phyloP scores from a whole-genome alignment of 164 flowering plant genomes.

The Pachysandra terminalis region DNA sequence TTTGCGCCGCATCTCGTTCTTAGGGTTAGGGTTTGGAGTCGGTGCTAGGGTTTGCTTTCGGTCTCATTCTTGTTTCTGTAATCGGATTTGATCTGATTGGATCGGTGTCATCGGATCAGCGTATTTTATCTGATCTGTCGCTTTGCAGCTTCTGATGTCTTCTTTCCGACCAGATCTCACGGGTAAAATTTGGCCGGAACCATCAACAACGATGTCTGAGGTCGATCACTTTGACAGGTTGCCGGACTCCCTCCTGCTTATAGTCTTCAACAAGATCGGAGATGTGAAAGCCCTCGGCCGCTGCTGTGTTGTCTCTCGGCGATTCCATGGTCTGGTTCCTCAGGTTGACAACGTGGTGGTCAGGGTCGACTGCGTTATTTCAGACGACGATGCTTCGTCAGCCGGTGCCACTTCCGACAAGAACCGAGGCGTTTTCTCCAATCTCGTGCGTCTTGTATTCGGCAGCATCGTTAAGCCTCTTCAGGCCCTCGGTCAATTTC shows the following conservation, averaged over 20 bases:
- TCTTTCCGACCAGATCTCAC: constrained; percentile 38
- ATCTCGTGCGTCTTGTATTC: too few relatives aligned
- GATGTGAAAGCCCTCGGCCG: constrained; percentile 36
- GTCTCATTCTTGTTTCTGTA: not conserved
- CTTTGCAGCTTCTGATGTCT: not conserved
- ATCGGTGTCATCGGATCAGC: too few relatives aligned
- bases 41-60: not conserved
- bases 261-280: constrained; percentile 76
- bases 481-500: too few relatives aligned
- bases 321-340: constrained; percentile 10
- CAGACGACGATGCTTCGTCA: not conserved
- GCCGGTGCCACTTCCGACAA: too few relatives aligned
- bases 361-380: constrained; percentile 11
- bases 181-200: constrained; percentile 36
- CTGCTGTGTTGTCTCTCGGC: constrained; percentile 2
- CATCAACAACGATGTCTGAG: constrained; percentile 3
- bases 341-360: constrained; percentile 12
- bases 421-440: too few relatives aligned
- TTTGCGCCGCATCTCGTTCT: not conserved
- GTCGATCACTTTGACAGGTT: constrained; percentile 64
- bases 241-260: constrained; percentile 67
- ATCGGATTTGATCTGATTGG: not conserved
- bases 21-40: not conserved
- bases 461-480: too few relatives aligned
- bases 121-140: too few relatives aligned